Percentiles rank a stretch among this genome's conserved stretches.
Conservation (phyloP, 2,329 filamentous ascomycete species). For the Calcarisporium arbuscula region DNA sequence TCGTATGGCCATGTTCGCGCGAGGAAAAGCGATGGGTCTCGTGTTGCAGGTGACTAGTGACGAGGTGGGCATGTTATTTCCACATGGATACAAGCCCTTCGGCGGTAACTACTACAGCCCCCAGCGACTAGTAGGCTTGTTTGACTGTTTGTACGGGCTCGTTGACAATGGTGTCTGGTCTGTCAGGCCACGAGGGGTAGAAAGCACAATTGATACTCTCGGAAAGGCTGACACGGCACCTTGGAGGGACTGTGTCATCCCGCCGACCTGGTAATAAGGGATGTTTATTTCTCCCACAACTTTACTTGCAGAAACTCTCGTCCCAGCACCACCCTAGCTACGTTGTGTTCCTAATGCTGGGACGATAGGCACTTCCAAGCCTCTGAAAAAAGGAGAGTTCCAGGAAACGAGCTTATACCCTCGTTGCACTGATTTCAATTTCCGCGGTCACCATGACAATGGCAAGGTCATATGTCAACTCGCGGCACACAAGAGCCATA, state of each 20-base stretch:
- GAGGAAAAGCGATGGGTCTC: conserved; percentile 1
- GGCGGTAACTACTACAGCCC: conserved; percentile 21
- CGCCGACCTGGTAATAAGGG: conserved; percentile 9
- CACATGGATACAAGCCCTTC: conserved; percentile 26
- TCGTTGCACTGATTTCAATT: no score
- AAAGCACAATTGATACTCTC: conserved; percentile 7
- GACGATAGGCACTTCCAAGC: no score
- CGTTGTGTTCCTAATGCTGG: no score
- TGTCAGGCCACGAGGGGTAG: conserved; percentile 9
- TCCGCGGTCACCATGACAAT: no score
- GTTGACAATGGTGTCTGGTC: conserved; percentile 8
- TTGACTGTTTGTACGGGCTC: conserved; percentile 7
- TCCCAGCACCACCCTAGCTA: no score
- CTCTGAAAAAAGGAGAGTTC: no score
- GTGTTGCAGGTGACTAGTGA: conserved; percentile 5
- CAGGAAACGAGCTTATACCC: no score
- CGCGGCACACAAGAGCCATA: no score
- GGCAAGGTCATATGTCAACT: no score
- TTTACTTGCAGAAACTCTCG: no score
- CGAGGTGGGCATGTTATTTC: conserved; percentile 19
- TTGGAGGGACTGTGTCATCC: conserved; percentile 8
- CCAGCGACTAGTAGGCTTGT: conserved; percentile 9
- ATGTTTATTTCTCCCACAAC: no score
- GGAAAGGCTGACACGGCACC: conserved; percentile 6
- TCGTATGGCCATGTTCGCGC: no score